Conservation (phyloP, 1,139 yeast genomes). For the Arxiozyma telluris region DNA sequence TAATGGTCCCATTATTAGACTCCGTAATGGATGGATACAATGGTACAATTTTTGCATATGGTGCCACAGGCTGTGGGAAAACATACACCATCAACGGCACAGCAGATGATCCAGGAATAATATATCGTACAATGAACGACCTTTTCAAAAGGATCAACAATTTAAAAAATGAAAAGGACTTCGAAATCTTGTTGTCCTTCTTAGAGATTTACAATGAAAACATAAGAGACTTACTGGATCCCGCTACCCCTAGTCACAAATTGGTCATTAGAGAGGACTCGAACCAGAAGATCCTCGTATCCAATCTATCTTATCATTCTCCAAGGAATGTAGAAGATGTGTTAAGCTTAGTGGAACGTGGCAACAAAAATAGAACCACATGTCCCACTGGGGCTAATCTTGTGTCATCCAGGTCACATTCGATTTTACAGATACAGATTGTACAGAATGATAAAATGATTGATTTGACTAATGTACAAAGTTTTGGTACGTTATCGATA, state of each 20-base stretch:
- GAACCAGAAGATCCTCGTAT: constrained; percentile 56
- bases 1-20: constrained; percentile 66
- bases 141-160: constrained; percentile 52
- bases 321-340: constrained; percentile 67
- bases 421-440: constrained; percentile 64
- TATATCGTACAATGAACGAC: constrained; percentile 70
- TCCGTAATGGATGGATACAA: constrained; percentile 76
- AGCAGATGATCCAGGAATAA: constrained; percentile 66
- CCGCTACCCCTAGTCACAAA: constrained; percentile 35
- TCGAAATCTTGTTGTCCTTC: constrained; percentile 63
- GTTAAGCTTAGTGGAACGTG: constrained; percentile 64
- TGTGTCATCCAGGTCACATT: constrained; percentile 86
- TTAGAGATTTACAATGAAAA: constrained; percentile 88
- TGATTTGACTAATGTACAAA: constrained; percentile 57
- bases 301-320: constrained; percentile 49
- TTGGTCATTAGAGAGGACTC: constrained; percentile 67
- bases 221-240: constrained; percentile 65
- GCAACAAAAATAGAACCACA: constrained; percentile 68
- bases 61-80: constrained; percentile 98
- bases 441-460: constrained; percentile 41
- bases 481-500: constrained; percentile 71
- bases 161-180: constrained; percentile 33
- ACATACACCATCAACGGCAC: constrained; percentile 85
- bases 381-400: constrained; percentile 89
- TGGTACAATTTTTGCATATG: constrained; percentile 92